A percentile compares a stretch with the other conserved stretches of the same genome.
Evolutionary conservation across 2,329 filamentous ascomycete species (phyloP).

Genomic region (Exophiala xenobiotica): DNA sequence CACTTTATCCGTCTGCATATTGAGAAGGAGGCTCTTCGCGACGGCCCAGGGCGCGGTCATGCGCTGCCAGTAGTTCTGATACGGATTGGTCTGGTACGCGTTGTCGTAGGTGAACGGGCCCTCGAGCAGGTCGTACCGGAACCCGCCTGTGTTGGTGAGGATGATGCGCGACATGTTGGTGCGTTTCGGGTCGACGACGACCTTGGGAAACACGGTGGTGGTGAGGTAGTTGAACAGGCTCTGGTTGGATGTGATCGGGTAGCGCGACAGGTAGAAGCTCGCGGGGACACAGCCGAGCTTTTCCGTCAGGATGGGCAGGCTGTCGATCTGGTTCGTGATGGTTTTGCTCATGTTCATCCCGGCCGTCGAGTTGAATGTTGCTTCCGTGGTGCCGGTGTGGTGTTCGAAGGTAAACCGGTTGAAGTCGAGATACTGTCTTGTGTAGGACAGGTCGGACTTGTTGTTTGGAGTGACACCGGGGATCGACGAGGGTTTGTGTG

Average conservation of each 20-base stretch:
- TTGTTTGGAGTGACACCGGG: constrained; percentile 32
- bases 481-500: constrained; percentile 14
- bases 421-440: constrained; percentile 67
- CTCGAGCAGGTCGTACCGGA: constrained; percentile 63
- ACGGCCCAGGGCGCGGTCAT: constrained; percentile 35
- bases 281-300: constrained; percentile 62
- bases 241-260: constrained; percentile 51
- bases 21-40: constrained; percentile 34
- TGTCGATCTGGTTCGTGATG: constrained; percentile 52
- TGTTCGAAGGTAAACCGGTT: constrained; percentile 66
- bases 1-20: constrained; percentile 34
- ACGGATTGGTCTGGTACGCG: constrained; percentile 32
- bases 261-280: constrained; percentile 59
- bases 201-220: constrained; percentile 48
- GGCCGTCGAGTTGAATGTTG: constrained; percentile 50
- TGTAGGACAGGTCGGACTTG: constrained; percentile 47
- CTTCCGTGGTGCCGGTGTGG: constrained; percentile 55
- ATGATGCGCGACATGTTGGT: constrained; percentile 54
- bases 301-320: constrained; percentile 54
- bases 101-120: constrained; percentile 58
- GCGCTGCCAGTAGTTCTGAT: constrained; percentile 34
- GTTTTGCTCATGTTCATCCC: constrained; percentile 50
- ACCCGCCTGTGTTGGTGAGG: constrained; percentile 60
- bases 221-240: constrained; percentile 58
- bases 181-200: constrained; percentile 55